Evolutionary conservation across 345 rosid species (phyloP).

Genomic region (Bruguiera sexangula): DNA sequence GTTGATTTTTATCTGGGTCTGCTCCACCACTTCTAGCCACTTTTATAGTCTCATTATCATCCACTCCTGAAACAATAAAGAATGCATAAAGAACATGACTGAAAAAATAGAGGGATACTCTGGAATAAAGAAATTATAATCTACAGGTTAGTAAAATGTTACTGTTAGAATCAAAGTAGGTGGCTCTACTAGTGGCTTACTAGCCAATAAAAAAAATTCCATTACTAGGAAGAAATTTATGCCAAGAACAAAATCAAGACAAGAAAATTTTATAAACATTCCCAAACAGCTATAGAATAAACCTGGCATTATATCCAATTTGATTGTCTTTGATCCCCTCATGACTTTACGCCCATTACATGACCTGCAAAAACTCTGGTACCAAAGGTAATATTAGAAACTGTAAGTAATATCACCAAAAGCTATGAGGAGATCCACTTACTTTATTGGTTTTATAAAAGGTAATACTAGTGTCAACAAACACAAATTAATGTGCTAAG

Average conservation of each 20-base stretch:
- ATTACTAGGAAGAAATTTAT: constrained; percentile 1
- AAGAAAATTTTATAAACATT: not conserved
- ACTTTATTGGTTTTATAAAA: too few species aligned
- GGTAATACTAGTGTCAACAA: too few species aligned
- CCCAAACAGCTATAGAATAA: constrained; percentile 6
- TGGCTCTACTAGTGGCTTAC: too few species aligned
- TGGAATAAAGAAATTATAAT: not conserved
- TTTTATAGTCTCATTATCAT: constrained; percentile 67
- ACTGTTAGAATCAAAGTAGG: too few species aligned
- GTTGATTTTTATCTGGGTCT: constrained; percentile 92
- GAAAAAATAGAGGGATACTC: not conserved
- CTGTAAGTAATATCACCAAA: constrained; percentile 7
- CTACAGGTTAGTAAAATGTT: not conserved
- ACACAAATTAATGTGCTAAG: too few species aligned
- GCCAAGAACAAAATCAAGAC: not conserved
- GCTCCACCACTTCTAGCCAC: constrained; percentile 84
- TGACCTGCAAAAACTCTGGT: constrained; percentile 81
- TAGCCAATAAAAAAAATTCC: too few species aligned
- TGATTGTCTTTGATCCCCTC: constrained; percentile 75
- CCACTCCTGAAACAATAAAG: constrained; percentile 54
- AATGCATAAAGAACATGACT: not conserved
- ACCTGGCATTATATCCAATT: constrained; percentile 86
- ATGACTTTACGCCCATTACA: constrained; percentile 82
- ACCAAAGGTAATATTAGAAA: constrained; percentile 8
- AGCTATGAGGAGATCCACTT: not conserved